phyloP scores from a whole-genome alignment of 176 grass and related monocot genomes.

The Phoenix dactylifera region DNA sequence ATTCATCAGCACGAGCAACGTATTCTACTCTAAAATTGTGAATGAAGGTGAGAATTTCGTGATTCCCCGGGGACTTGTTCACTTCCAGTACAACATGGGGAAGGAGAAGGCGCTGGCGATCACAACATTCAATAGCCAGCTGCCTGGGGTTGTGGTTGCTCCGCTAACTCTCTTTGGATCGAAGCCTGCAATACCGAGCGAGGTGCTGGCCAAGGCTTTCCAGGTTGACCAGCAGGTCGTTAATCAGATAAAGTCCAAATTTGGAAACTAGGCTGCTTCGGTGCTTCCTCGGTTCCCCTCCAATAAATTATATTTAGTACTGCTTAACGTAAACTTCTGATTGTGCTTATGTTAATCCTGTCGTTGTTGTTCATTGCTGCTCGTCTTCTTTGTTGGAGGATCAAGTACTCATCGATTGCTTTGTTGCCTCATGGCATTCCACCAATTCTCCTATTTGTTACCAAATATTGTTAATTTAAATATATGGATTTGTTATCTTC shows the following conservation, averaged over 20 bases:
- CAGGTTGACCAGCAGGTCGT: slow-evolving; percentile 34
- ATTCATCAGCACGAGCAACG: slow-evolving; percentile 43
- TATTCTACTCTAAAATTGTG: slow-evolving; percentile 48
- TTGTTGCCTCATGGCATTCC: too few species aligned
- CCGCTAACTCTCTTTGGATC: slow-evolving; percentile 39
- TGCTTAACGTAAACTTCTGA: too few species aligned
- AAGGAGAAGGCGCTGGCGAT: slow-evolving; percentile 25
- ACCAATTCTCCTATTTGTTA: too few species aligned
- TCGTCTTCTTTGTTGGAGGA: too few species aligned
- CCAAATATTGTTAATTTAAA: too few species aligned
- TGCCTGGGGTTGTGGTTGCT: slow-evolving; percentile 34
- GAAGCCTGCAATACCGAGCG: slow-evolving; percentile 36
- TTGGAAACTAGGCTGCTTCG: slow-evolving; percentile 21
- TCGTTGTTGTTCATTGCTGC: too few species aligned
- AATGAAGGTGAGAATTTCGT: slow-evolving; percentile 41
- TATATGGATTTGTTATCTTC: too few species aligned
- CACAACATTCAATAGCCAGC: slow-evolving; percentile 54
- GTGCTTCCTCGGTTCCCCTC: too few species aligned
- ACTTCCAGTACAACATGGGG: slow-evolving; percentile 69
- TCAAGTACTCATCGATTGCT: too few species aligned
- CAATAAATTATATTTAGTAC: too few species aligned
- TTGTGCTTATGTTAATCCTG: too few species aligned
- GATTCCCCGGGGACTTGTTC: slow-evolving; percentile 58
- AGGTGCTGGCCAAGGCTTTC: slow-evolving; percentile 42
- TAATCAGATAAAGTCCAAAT: slow-evolving; percentile 47